These are phyloP conservation scores for Graphium sp. DNA, from an alignment of 2,329 filamentous ascomycete species.

Conservation along the genomic window DNA sequence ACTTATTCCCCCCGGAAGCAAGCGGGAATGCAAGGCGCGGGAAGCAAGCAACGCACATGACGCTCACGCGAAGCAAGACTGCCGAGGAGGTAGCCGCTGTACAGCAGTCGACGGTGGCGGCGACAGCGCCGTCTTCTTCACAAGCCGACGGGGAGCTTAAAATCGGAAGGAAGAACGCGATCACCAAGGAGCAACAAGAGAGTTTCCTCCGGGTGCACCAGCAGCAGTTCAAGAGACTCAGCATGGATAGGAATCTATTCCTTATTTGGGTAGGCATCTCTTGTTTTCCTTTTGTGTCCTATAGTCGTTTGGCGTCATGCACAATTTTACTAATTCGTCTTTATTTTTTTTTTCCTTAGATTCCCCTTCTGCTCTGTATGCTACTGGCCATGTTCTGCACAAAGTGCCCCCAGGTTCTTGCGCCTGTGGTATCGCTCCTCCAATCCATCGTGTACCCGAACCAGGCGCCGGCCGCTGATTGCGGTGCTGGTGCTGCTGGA, in stretches of 20 bases:
- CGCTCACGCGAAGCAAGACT: too few relatives aligned
- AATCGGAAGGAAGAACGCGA: slow-evolving; percentile 45
- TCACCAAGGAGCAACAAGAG: slow-evolving; percentile 49
- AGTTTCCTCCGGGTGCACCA: slow-evolving; percentile 43
- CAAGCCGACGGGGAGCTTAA: slow-evolving; percentile 29
- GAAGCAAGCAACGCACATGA: too few relatives aligned
- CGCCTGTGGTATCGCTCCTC: slow-evolving; percentile 3
- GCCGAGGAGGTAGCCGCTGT: slow-evolving; percentile 34
- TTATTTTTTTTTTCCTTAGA: slow-evolving; percentile 12
- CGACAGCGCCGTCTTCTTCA: slow-evolving; percentile 9
- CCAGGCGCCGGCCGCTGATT: slow-evolving; percentile 6
- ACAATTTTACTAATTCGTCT: slow-evolving; percentile 8
- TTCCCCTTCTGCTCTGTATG: slow-evolving; percentile 22
- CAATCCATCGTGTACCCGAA: slow-evolving; percentile 7
- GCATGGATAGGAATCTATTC: slow-evolving; percentile 49
- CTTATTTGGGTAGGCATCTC: slow-evolving; percentile 42
- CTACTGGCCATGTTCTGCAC: slow-evolving; percentile 21
- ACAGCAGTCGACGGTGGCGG: slow-evolving; percentile 4
- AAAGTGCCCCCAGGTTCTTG: slow-evolving; percentile 19
- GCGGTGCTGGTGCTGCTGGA: slow-evolving; percentile 4
- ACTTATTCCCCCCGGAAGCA: slow-evolving; percentile 51
- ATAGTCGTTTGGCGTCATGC: not conserved
- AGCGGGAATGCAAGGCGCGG: slow-evolving; percentile 39
- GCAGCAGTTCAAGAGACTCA: slow-evolving; percentile 44
- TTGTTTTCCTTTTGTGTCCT: too few relatives aligned